phyloP scores from a whole-genome alignment of 179 eudicot genomes.

The Silene coronaria region DNA sequence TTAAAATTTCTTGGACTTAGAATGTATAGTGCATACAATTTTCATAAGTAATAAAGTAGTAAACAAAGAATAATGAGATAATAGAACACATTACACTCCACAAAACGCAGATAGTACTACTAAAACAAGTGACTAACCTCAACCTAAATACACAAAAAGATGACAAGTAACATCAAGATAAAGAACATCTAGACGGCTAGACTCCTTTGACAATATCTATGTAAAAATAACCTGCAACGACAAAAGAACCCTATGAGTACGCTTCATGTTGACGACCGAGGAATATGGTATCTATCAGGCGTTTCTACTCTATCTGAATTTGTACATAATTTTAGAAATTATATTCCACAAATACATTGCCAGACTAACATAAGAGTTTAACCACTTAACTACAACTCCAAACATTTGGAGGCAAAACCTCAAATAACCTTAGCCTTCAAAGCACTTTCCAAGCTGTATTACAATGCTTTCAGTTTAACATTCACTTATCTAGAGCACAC shows the following conservation, averaged over 20 bases:
- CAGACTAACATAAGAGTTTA: neutral
- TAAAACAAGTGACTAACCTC: neutral
- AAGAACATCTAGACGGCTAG: slow-evolving; percentile 2
- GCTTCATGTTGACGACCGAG: neutral
- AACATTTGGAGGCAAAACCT: neutral
- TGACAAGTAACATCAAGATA: neutral
- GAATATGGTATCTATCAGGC: neutral
- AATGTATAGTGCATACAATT: neutral
- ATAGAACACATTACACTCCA: neutral
- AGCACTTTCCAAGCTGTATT: neutral
- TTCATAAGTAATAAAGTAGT: neutral
- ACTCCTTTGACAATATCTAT: neutral
- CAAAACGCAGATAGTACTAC: neutral
- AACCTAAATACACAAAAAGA: neutral
- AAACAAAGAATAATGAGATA: neutral
- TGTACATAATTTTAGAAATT: neutral
- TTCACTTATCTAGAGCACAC: neutral
- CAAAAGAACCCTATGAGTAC: neutral
- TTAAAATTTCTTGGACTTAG: neutral
- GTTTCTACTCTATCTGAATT: neutral
- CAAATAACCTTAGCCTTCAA: neutral
- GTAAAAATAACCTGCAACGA: neutral
- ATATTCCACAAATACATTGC: neutral
- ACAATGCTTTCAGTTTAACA: neutral
- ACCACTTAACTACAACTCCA: neutral